Evolutionary conservation across 2,329 filamentous ascomycete genomes (phyloP), one percentile per base, ranked within the genome.

Genomic region (Colletotrichum gigasporum): DNA sequence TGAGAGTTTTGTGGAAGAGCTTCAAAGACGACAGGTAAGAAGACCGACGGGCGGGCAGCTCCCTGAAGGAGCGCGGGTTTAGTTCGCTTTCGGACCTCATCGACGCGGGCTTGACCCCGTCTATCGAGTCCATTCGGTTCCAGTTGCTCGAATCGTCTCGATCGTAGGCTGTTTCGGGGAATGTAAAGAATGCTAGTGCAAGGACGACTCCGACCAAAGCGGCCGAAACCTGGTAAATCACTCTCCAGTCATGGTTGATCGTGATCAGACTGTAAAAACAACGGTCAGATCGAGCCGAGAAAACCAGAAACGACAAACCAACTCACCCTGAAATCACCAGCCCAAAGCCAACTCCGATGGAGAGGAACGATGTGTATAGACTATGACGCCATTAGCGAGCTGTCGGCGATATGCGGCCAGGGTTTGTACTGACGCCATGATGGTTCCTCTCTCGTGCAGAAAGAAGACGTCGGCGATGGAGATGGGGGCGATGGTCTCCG

Each of bases 381-480:
- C 68, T 70, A n/a, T 7, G n/a, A 32, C 5, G 32, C 11, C 1
- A 30, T 64, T 50, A 65, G 53, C 34, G 16, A 51, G 9, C 20
- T 35, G n/a, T 32, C 10, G 24, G 42, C 7, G 22, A 20, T 14
- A 47, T 18, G 14, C 24, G n/a, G 32, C 20, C 34, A 24, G 12
- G 37, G 5, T 28, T n/a, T 37, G 6, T 5, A 74, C 79, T 68
- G 70, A 80, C 67, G 82, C 80, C 82, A 85, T 87, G 39, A 84
- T 74, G 2, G 77, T 73, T 1, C 83, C 84, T 53, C 85, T 76
- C 69, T 88, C 82, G 64, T 88, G 85, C 14, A 87, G 73, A 70
- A 86, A 87, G 72, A 87, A 87, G 28, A 87, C 72, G 66, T 87
- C 85, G 3, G 83, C 75, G 45, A 87, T 84, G 1, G 83, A 85